These are phyloP conservation scores for Trichoderma lentiforme DNA, from an alignment of 2,329 filamentous ascomycete species.

Conservation along the genomic window DNA sequence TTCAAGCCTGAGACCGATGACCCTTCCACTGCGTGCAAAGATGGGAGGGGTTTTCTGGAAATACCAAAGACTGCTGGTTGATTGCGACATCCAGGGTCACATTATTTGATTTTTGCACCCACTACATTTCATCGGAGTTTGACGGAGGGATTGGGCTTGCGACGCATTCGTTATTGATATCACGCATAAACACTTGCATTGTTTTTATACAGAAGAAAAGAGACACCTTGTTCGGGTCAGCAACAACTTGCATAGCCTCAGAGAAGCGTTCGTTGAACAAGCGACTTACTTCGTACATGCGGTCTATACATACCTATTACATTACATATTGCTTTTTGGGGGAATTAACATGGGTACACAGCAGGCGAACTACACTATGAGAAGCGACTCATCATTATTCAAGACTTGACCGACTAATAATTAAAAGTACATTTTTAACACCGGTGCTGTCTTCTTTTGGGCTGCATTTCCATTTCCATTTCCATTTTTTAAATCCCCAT, in stretches of 20 bases:
- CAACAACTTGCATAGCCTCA: neutral
- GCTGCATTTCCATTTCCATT: neutral
- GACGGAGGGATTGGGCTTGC: neutral
- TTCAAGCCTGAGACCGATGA: neutral
- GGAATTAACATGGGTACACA: neutral
- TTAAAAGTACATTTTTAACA: neutral
- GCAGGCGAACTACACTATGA: neutral
- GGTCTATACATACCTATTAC: neutral
- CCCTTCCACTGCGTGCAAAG: neutral
- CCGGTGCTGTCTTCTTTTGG: neutral
- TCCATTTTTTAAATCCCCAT: neutral
- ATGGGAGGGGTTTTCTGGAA: conserved; percentile 9
- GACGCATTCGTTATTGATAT: conserved; percentile 12
- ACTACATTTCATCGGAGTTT: neutral
- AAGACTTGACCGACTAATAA: conserved; percentile 2
- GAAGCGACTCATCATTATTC: conserved; percentile 4
- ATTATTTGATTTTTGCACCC: neutral
- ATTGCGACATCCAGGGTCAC: conserved; percentile 9
- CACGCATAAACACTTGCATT: conserved; percentile 9
- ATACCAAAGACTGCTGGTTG: neutral
- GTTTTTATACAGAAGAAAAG: conserved; percentile 5
- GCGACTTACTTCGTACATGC: conserved; percentile 19
- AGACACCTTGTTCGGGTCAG: neutral
- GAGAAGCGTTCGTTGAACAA: conserved; percentile 17
- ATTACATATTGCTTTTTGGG: conserved; percentile 7